Base-by-base conservation (phyloP, 305 asterid genomes). In the Fraxinus sp. region DNA sequence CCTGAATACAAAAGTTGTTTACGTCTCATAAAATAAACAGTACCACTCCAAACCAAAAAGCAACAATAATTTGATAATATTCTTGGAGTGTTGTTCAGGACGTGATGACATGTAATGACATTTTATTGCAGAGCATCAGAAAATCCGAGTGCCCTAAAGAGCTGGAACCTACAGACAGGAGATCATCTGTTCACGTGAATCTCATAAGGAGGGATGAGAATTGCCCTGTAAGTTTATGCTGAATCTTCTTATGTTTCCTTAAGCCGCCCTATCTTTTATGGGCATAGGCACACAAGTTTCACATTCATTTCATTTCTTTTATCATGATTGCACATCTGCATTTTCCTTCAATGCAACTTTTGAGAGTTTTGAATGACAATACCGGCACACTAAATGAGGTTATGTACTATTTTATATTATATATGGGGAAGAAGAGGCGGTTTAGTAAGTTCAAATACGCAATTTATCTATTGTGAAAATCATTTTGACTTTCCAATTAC, bases 91-190 rank as follows among this genome's bases (percentile, higher is more conserved):
- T 66, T 66, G 74, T 66, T 16, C 59, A 7, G 74, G 80, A 36
- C 35, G 33, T 84, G 77, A 59, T 73, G 77, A 37, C 76, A 74
- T 83, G 36, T 79, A 32, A 77, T 30, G 26, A 46, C n/a, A 46
- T 79, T 49, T 72, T 81, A 18, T 78, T 87, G 84, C 92, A 95
- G 98, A 95, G 98, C 87, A 91, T 95, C 85, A 88, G 85, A 83
- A 94, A 82, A 77, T 90, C 97, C 7, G 97, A 93, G 91, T 94
- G 97, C 84, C 98, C 98, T 26, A 90, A 87, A 83, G 98, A 92
- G 92, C 90, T 95, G 88, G 94, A 89, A 82, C 95, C 97, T 71
- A 91, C 93, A 10, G 92, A 91, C 79, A 83, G 89, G 90, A 88
- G 90, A 83, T 87, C 97, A 66, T 85, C 93, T 75, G 92, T 95